Conservation (phyloP, 2,329 filamentous ascomycete species). For the Anisogramma anomala region DNA sequence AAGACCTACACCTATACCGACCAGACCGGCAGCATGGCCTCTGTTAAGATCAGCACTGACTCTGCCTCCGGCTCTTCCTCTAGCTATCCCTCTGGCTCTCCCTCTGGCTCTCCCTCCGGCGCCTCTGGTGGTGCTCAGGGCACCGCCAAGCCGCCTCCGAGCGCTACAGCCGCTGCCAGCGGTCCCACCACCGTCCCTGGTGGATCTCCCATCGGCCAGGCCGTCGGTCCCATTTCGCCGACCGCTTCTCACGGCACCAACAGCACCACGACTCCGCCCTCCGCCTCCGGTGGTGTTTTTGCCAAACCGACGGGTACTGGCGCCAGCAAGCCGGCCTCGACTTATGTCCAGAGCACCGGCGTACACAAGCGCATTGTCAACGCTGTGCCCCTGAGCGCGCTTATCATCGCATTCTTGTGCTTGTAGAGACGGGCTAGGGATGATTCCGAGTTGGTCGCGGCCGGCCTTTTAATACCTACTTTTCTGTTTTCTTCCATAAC, state of each 20-base stretch:
- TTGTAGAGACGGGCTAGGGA: background rate
- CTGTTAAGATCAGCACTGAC: conserved; percentile 38
- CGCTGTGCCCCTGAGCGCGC: conserved; percentile 15
- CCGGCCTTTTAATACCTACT: background rate
- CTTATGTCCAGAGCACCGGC: conserved; percentile 18
- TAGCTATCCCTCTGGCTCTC: conserved; percentile 13
- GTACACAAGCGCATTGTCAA: conserved; percentile 15
- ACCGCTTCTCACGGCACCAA: conserved; percentile 11
- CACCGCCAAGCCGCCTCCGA: conserved; percentile 16
- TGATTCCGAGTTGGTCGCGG: background rate
- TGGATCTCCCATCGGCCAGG: conserved; percentile 4
- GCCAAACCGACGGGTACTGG: no score
- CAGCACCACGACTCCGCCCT: background rate
- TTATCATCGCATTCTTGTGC: conserved; percentile 15
- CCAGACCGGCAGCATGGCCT: conserved; percentile 36
- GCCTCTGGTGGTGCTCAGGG: conserved; percentile 17
- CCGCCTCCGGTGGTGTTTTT: no score
- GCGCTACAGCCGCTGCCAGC: conserved; percentile 15
- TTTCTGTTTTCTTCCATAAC: background rate
- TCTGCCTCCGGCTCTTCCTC: conserved; percentile 19
- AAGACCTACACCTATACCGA: conserved; percentile 42
- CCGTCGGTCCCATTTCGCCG: background rate
- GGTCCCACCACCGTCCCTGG: conserved; percentile 14
- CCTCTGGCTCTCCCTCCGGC: conserved; percentile 14
- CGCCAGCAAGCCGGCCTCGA: conserved; percentile 2